Base-by-base conservation (phyloP, 2,329 filamentous ascomycete species). In the Xylariaceae sp. region DNA sequence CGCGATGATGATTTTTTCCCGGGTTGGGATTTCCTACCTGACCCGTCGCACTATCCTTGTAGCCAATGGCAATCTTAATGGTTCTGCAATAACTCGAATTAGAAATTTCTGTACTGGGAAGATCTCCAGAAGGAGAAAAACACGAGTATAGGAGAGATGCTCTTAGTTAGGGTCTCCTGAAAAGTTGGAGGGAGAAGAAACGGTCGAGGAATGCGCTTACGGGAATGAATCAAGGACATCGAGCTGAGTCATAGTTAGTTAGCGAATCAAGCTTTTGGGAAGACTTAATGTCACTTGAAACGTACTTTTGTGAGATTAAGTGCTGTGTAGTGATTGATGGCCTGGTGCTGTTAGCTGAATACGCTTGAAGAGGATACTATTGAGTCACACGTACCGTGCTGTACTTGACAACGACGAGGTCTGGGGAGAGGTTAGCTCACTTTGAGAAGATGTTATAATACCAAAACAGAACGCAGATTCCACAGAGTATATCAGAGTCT, bases 1-100 rank as follows among this genome's bases (percentile, higher is more conserved):
- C 7, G 3, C 7, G 19, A 18, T 1, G 2, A 44, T 16, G 20
- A 14, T 9, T 44, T 14, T n/a, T 14, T 2, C 2, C 20, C 5
- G 42, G 32, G 14, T 7, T 16, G 32, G 32, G 5, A 37, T 16
- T 37, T 14, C 71, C 69, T 62, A 78, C 63, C 7, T 62, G 57
- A 1, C 60, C 67, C 6, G 65, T 66, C 10, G n/a, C n/a, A n/a
- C 65, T 62, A 29, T 71, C 57, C 16, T 64, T 70, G 68, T 90
- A 90, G 3, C 80, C 80, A 16, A 83, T 81, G 7, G 84, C 84
- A 53, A 66, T 50, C 66, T 88, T 85, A 66, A 90, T 77, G 71
- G 83, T 83, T 1, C 80, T 77, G 65, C 83, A 21, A 86, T 10
- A 40, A 37, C n/a, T 7, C 20, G 16, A 7, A 20, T 47, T 46